Percentiles rank a stretch among this genome's conserved stretches.
phyloP scores from a whole-genome alignment of 176 grass and related monocot genomes.

The Cenchrus fungigraminus region DNA sequence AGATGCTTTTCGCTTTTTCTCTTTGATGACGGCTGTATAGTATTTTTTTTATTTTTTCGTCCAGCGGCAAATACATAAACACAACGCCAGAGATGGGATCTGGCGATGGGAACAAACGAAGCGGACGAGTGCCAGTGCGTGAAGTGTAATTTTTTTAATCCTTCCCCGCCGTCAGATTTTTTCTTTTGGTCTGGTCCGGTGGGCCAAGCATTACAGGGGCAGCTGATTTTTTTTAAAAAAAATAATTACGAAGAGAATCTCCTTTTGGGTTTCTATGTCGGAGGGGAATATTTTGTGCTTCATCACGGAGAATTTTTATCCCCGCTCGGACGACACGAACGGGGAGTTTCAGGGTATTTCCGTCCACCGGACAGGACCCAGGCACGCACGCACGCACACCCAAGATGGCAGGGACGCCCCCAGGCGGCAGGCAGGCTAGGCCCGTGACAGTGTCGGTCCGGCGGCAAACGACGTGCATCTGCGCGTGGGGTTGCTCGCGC shows the following conservation, averaged over 20 bases:
- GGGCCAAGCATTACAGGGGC: background rate
- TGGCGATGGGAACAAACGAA: background rate
- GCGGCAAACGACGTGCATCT: background rate
- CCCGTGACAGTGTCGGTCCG: background rate
- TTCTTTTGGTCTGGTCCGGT: no score
- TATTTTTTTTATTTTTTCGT: background rate
- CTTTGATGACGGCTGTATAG: background rate
- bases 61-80: background rate
- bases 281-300: background rate
- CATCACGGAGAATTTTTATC: background rate
- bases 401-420: background rate
- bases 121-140: no score
- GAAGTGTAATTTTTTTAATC: background rate
- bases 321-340: no score
- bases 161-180: background rate
- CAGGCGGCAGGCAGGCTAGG: background rate
- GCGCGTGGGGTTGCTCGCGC: background rate
- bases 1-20: background rate
- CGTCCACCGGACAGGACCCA: no score
- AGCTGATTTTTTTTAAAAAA: background rate
- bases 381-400: background rate
- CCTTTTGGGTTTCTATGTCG: background rate
- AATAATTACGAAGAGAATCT: background rate
- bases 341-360: no score
- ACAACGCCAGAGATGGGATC: background rate